These are phyloP conservation scores for Hanseniaspora meyeri DNA, from an alignment of 805 yeast species.

Conservation along the genomic window DNA sequence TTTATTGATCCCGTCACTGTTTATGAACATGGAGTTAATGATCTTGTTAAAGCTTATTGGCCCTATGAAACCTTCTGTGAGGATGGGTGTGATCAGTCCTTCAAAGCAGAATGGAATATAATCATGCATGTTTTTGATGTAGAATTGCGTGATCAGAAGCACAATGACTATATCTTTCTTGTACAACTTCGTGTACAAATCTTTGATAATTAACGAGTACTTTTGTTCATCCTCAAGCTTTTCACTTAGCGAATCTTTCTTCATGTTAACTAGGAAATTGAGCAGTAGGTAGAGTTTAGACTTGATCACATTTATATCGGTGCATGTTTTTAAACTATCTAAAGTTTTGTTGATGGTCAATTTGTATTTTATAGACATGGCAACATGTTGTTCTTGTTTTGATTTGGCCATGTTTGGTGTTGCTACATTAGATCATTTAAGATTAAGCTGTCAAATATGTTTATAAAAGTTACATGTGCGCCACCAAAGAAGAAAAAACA, in stretches of 20 bases:
- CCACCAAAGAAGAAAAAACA: too few relatives aligned
- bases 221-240: not conserved
- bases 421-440: conserved; percentile 14
- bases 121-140: not conserved
- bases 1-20: not conserved
- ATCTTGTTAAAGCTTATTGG: not conserved
- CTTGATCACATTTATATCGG: not conserved
- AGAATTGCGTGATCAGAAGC: not conserved
- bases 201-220: not conserved
- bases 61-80: conserved; percentile 4
- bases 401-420: conserved; percentile 59
- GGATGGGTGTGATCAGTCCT: not conserved
- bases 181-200: not conserved
- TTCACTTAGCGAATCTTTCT: not conserved
- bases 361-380: not conserved
- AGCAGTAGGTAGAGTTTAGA: conserved; percentile 4
- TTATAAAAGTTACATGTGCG: not conserved
- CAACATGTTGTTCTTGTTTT: not conserved
- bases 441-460: not conserved
- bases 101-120: not conserved
- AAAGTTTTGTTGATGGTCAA: not conserved
- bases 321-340: not conserved
- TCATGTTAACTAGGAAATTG: not conserved
- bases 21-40: not conserved
- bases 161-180: conserved; percentile 3